These are phyloP conservation scores for Zizania latifolia DNA, from an alignment of 176 grass and related monocot species.

Conservation along the genomic window DNA sequence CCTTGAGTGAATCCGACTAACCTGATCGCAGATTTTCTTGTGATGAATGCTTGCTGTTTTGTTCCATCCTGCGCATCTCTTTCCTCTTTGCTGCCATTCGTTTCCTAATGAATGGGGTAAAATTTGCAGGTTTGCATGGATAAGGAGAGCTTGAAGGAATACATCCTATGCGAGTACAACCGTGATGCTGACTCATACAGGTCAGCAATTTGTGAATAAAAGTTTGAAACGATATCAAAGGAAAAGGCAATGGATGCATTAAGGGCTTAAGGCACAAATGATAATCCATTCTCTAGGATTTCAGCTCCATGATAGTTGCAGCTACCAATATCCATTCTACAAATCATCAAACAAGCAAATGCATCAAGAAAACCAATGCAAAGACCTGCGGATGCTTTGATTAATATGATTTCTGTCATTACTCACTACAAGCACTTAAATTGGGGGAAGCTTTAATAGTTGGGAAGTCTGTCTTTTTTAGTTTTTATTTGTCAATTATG, in stretches of 20 bases:
- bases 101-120: not conserved
- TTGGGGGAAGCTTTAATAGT: not conserved
- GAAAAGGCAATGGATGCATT: not conserved
- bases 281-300: not conserved
- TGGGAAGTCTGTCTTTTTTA: not conserved
- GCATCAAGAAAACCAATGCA: not conserved
- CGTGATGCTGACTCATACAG: conserved; percentile 91
- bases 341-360: not conserved
- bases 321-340: not conserved
- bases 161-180: conserved; percentile 96
- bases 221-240: not conserved
- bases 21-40: not conserved
- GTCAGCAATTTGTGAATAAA: conserved; percentile 33
- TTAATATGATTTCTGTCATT: not conserved
- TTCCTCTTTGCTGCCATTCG: not conserved
- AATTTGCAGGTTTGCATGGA: conserved; percentile 73
- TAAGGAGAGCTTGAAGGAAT: conserved; percentile 67
- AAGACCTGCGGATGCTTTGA: not conserved
- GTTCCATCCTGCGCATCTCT: not conserved
- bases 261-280: not conserved
- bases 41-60: not conserved
- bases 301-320: not conserved
- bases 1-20: not conserved
- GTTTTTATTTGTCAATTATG: conserved; percentile 2
- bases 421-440: not conserved